These are phyloP conservation scores for Perkinsus olseni DNA, from an alignment of 169 alveolate species.

Conservation along the genomic window DNA sequence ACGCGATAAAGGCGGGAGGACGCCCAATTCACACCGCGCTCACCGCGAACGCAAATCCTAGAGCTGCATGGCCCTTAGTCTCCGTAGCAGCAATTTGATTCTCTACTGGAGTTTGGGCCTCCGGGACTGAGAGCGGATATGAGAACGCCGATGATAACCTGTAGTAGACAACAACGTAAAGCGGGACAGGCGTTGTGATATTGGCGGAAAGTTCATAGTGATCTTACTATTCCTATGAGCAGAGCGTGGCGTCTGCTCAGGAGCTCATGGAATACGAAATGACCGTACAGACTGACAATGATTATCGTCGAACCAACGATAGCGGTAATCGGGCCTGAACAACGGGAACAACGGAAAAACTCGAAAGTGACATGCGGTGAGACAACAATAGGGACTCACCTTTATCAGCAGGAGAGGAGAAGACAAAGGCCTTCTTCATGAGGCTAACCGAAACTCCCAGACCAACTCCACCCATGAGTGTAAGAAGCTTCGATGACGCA, in stretches of 20 bases:
- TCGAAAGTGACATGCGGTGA: too few species aligned
- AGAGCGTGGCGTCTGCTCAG: background rate
- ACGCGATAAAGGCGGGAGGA: background rate
- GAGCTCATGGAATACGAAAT: background rate
- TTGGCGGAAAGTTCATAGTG: background rate
- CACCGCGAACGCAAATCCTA: background rate
- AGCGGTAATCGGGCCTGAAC: background rate
- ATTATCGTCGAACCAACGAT: background rate
- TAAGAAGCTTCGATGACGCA: background rate
- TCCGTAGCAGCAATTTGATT: background rate
- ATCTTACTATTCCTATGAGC: background rate
- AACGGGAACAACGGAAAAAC: background rate
- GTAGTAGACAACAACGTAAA: background rate
- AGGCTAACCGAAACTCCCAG: background rate
- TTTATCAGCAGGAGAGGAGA: background rate
- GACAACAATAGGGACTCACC: too few species aligned
- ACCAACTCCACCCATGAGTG: background rate
- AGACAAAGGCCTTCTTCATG: background rate
- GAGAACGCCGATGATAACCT: background rate
- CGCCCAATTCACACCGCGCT: too few species aligned
- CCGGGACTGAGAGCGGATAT: background rate
- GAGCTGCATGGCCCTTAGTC: background rate
- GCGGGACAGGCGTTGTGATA: too few species aligned
- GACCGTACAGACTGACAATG: background rate
- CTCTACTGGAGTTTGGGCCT: background rate